Base-by-base conservation (phyloP, 2,329 filamentous ascomycete species). In the Proliferodiscus dingleyae region DNA sequence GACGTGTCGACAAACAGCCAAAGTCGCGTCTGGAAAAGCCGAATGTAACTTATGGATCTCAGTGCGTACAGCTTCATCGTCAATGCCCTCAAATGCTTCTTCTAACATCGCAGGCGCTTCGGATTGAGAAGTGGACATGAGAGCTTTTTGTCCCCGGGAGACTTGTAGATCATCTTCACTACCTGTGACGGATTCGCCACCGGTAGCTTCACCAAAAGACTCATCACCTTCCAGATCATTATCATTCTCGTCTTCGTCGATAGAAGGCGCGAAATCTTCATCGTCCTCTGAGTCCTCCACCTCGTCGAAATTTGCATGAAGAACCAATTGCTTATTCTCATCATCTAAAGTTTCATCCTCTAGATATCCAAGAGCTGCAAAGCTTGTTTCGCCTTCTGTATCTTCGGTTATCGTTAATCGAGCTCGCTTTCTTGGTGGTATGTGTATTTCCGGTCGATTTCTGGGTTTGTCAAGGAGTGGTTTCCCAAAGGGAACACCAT, bases 401-500 rank as follows among this genome's bases (percentile, higher is more conserved):
- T 47, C 10, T 19, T 66, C 63, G 8, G 64, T 57, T 44, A 71
- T 68, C 9, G 64, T 63, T 54, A 84, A 56, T 55, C 80, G 73
- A 28, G 74, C 75, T 56, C 78, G 77, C 63, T 93, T 94, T 51
- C 83, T 75, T 1, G 89, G 83, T 1, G 87, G 86, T 13, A 94
- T 87, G 10, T 74, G 69, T 30, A 94, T 70, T 0, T 75, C 63
- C 1, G 89, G 89, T 37, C 89, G 77, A 46, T 74, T 73, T 6
- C 73, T 71, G 0, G 76, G 72, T 1, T 68, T 60, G 56, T 77
- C 78, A 7, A 91, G 68, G 60, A 81, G 81, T 1, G 85, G 82
- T 49, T 84, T 78, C 2, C 91, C 90, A 63, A 91, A 95, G 0
- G 89, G 78, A 16, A 95, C 72, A 3, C 91, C 90, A 62, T 97